Evolutionary conservation across 2,329 filamentous ascomycete genomes (phyloP), one percentile per base, ranked within the genome.

Genomic region (Coniosporium tulheliwenetii): DNA sequence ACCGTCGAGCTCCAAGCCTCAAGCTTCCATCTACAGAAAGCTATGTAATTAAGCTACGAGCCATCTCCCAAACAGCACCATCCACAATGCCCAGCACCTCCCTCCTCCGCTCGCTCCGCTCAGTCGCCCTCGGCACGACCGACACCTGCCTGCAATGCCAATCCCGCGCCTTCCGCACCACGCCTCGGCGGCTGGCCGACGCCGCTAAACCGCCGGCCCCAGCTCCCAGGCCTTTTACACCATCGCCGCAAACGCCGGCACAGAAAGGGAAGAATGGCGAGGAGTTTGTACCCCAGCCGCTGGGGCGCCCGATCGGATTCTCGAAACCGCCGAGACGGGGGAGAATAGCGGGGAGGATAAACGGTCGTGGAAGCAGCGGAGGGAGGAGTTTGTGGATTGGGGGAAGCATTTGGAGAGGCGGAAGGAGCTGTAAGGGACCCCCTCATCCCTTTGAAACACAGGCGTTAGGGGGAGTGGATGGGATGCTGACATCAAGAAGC

Each of bases 381-480:
- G 79, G 34, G 77, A 84, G 47, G 86, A 94, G 55, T 85, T 93
- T 55, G 77, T 84, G 47, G 70, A 91, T 61, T 87, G 84, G 54
- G 80, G 91, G 43, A 87, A 85, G 59, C 87, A 96, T 57, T 62
- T 95, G 7, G 69, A 74, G 47, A 74, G 79, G 48, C 75, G 89
- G 47, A 73, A 83, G 50, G 70, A 85, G 56, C 67, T 96, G 81
- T 86, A 70, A 48, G 68, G 44, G 33, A 33, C 16, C 49, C 30
- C 34, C 1, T 32, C 2, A 19, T 10, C 10, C 10, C 30, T 35
- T 7, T n/a, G 9, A 12, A 19, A 2, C 8, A 37, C 19, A 8
- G n/a, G 12, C 13, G 16, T 31, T 3, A 26, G 19, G 7, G 19
- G 19, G 36, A 7, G 36, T 37, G 3, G 29, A 34, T 36, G n/a